Evolutionary conservation across 2,329 filamentous ascomycete species (phyloP), one percentile per base, ranked within the genome.

Genomic region (Fusarium aywerte): DNA sequence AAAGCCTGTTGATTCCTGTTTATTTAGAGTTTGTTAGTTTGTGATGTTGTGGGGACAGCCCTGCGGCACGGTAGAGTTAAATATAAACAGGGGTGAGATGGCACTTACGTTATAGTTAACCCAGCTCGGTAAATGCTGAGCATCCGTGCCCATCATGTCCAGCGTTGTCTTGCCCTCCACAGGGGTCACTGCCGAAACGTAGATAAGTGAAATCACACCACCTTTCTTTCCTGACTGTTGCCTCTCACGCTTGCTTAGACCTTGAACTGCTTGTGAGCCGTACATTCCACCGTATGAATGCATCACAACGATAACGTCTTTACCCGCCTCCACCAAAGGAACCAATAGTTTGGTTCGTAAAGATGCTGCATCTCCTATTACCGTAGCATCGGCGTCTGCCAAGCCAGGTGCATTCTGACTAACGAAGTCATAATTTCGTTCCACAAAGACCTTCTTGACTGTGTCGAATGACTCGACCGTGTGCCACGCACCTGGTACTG

Each of bases 251-350:
- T 69, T 69, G 18, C 69, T 71, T 8, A 67, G 20, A 0, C 68
- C 63, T 3, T 54, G 32, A 2, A 65, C 64, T 2, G 70, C 67
- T 5, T 61, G 67, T 5, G 59, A 60, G 1, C 69, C 71, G 4
- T 66, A 61, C 4, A 56, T 44, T 0, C 68, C 70, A 4, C 70
- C 70, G 7, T 73, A 73, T 2, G 71, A 73, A 51, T 73, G 71
- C 67, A 67, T 68, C 29, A 73, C 8, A 0, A 73, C 7, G 4
- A 70, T 35, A 12, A 73, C 48, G 4, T 73, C 68, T 10, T 62
- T 73, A 3, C 62, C 70, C 3, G 50, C 47, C 7, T 71, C 62
- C 2, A 71, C 10, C 11, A 71, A 42, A 5, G 62, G 62, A 5
- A 55, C 2, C 2, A 71, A 4, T 4, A 63, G 10, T 1, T 58